Evolutionary conservation across 306 rosid species (phyloP).

Genomic region (Geum urbanum): DNA sequence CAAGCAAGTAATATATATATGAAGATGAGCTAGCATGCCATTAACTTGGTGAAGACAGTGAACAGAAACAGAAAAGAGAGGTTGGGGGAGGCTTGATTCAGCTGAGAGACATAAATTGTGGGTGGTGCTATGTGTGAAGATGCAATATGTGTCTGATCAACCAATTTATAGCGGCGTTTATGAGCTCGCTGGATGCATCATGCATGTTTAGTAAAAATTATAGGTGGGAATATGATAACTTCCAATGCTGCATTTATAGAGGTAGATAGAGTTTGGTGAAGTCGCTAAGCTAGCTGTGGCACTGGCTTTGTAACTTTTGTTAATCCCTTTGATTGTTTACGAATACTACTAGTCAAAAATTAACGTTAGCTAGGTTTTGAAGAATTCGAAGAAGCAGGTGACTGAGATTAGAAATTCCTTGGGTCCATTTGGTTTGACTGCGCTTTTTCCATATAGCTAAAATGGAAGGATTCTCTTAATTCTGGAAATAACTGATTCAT

Average conservation of each 20-base stretch:
- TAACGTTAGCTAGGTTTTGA: too few relatives aligned
- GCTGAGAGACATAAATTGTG: conserved; percentile 44
- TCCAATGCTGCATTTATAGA: conserved; percentile 33
- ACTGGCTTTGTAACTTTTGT: neutral
- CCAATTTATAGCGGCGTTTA: conserved; percentile 21
- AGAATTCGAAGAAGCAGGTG: too few relatives aligned
- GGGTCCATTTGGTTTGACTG: too few relatives aligned
- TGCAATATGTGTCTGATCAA: conserved; percentile 17
- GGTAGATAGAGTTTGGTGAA: conserved; percentile 47
- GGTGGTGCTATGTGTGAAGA: neutral
- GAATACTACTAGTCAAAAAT: too few relatives aligned
- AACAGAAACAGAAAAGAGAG: too few relatives aligned
- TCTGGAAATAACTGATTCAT: too few relatives aligned
- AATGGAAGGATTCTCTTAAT: too few relatives aligned
- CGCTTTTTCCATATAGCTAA: too few relatives aligned
- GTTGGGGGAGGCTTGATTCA: too few relatives aligned
- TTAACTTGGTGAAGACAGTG: conserved; percentile 12
- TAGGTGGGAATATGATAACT: neutral
- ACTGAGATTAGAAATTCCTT: too few relatives aligned
- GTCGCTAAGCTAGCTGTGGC: neutral
- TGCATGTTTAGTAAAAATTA: neutral
- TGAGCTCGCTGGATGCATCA: neutral
- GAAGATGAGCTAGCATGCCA: neutral
- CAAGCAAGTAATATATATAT: neutral
- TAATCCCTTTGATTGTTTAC: too few relatives aligned